Evolutionary conservation across 2,329 filamentous ascomycete species (phyloP), one percentile per base, ranked within the genome.

Genomic region (Neocatenulostroma microsporum): DNA sequence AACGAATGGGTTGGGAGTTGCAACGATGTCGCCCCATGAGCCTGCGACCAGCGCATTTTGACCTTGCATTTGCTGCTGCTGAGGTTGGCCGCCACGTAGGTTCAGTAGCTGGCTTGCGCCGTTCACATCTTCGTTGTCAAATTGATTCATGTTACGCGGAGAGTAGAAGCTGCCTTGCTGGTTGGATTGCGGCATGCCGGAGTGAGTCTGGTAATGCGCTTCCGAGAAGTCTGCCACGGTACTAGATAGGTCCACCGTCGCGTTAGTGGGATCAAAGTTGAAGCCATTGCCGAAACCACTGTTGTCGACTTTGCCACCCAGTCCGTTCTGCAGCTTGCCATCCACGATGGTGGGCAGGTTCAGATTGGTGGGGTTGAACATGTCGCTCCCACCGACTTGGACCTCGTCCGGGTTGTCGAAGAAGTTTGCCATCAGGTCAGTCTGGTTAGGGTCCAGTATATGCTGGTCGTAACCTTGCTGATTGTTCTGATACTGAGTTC

Each of bases 401-500:
- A 17, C 14, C 8, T 30, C 28, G 28, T 30, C 14, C 3, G 30
- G 30, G 15, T 32, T 20, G 7, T 32, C 30, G 30, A 32, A 32
- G 19, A 32, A 32, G 15, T 32, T 14, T 6, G 6, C 30, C 4
- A 32, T 6, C 7, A 11, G 13, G 4, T 32, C 18, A 7, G 18
- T n/a, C 4, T 32, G 18, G n/a, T 32, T 8, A 4, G 6, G 17
- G 15, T 32, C 30, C 18, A 32, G 30, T 8, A 32, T 32, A 3
- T 17, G 18, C n/a, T n/a, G n/a, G 4, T 20, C 19, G 4, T 14
- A 20, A 7, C 18, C 12, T 4, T n/a, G n/a, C 5, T 32, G n/a
- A 10, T 7, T 32, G 30, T 21, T 20, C 10, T 21, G 13, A 4
- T 20, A 9, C 8, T 8, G 21, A 24, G 8, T 24, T 24, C 21